Evolutionary conservation across 2,329 filamentous ascomycete species (phyloP).

Genomic region (Calonectria hongkongensis): DNA sequence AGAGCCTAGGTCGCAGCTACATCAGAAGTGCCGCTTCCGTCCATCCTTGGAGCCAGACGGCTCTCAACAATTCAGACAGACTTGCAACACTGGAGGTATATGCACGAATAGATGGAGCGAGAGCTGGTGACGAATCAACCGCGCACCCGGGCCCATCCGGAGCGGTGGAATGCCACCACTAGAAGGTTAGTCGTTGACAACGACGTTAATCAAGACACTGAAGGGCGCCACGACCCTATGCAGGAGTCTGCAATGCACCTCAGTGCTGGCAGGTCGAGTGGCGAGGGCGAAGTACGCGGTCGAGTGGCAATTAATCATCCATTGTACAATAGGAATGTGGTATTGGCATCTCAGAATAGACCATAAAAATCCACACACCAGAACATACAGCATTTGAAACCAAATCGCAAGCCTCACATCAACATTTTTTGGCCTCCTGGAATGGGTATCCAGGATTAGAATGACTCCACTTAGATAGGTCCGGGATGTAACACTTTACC

Average conservation of each 20-base stretch:
- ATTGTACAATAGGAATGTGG: neutral
- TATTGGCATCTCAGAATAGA: neutral
- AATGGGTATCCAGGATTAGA: constrained; percentile 30
- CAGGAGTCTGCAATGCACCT: constrained; percentile 22
- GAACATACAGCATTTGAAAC: constrained; percentile 3
- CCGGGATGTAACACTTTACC: constrained; percentile 37
- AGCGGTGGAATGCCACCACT: neutral
- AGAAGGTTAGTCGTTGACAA: neutral
- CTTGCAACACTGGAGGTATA: neutral
- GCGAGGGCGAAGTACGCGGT: neutral
- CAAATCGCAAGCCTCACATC: neutral
- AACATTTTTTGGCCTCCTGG: neutral
- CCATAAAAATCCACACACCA: neutral
- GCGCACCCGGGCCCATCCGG: neutral
- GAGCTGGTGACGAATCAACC: constrained; percentile 9
- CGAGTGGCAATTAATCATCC: neutral
- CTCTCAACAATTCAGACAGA: too few relatives aligned
- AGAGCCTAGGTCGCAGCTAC: neutral
- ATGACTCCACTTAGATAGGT: constrained; percentile 30
- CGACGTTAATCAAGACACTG: neutral
- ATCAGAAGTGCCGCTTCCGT: neutral
- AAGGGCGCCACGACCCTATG: neutral
- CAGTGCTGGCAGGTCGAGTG: constrained; percentile 13
- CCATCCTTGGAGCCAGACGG: neutral
- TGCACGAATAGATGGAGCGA: neutral